phyloP scores from a whole-genome alignment of 306 rosid species.

The Dryas drummondii region DNA sequence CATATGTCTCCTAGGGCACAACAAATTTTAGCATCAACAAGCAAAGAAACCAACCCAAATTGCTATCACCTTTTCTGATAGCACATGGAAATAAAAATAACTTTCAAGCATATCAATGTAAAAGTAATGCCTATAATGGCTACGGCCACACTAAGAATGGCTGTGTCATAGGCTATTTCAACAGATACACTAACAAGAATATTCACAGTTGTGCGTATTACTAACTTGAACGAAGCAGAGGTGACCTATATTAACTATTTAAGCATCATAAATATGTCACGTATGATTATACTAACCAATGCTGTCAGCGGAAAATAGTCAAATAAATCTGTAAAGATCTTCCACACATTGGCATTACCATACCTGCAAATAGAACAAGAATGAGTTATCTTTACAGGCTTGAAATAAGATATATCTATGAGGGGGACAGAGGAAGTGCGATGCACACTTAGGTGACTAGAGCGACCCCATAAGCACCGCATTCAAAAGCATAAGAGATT shows the following conservation, averaged over 20 bases:
- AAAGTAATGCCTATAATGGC: neutral
- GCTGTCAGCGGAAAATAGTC: slow-evolving; percentile 98
- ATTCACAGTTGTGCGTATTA: neutral
- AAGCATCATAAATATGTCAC: slow-evolving; percentile 3
- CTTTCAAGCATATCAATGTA: neutral
- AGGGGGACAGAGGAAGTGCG: neutral
- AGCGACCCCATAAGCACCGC: neutral
- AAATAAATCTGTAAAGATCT: slow-evolving; percentile 88
- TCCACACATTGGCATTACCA: slow-evolving; percentile 98
- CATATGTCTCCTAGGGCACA: neutral
- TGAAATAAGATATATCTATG: neutral
- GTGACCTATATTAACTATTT: neutral
- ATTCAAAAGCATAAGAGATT: neutral
- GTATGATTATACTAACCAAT: slow-evolving; percentile 58
- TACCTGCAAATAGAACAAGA: slow-evolving; percentile 60
- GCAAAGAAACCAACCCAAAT: neutral
- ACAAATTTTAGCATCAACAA: neutral
- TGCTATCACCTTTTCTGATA: slow-evolving; percentile 1
- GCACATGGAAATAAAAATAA: neutral
- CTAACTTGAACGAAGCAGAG: neutral
- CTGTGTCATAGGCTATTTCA: neutral
- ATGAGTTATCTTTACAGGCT: slow-evolving; percentile 8
- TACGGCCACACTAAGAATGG: neutral
- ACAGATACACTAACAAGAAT: neutral
- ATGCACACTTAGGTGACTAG: neutral